Evolutionary conservation across 2,329 filamentous ascomycete species (phyloP).

Genomic region (Cercospora sojina): DNA sequence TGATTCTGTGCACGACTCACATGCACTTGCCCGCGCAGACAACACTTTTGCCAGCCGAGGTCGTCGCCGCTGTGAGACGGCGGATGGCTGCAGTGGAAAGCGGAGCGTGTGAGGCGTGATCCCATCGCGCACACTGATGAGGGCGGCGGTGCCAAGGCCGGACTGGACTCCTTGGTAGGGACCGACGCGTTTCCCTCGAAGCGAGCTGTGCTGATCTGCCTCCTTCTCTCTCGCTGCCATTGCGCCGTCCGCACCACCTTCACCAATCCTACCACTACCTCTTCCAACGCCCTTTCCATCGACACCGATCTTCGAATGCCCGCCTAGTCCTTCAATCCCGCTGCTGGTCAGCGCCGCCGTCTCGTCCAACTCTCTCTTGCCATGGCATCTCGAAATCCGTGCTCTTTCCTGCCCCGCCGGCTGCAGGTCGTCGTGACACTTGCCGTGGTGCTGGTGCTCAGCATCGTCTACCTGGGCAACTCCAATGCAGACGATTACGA

Average conservation of each 20-base stretch:
- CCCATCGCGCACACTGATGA: background rate
- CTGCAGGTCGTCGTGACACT: conserved; percentile 48
- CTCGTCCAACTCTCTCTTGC: background rate
- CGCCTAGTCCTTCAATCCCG: background rate
- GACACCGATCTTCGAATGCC: background rate
- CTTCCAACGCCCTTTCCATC: background rate
- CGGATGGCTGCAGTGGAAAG: background rate
- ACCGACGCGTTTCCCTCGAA: background rate
- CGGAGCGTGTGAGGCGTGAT: background rate
- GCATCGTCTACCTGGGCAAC: conserved; percentile 39
- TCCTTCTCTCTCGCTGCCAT: conserved; percentile 1
- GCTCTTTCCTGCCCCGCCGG: conserved; percentile 46
- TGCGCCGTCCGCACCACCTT: background rate
- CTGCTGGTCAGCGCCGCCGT: conserved; percentile 15
- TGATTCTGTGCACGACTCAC: background rate
- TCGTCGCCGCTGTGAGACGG: background rate
- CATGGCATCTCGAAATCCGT: conserved; percentile 35
- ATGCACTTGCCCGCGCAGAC: background rate
- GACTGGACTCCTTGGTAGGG: too few relatives aligned
- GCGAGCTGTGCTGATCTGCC: background rate
- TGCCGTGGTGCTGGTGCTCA: conserved; percentile 41
- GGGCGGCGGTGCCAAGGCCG: background rate
- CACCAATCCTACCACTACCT: background rate
- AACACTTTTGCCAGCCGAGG: background rate
- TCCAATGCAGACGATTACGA: conserved; percentile 33